Evolutionary conservation across 1,139 yeast genomes (phyloP).

Genomic region (Debaryomycetaceae sp.): DNA sequence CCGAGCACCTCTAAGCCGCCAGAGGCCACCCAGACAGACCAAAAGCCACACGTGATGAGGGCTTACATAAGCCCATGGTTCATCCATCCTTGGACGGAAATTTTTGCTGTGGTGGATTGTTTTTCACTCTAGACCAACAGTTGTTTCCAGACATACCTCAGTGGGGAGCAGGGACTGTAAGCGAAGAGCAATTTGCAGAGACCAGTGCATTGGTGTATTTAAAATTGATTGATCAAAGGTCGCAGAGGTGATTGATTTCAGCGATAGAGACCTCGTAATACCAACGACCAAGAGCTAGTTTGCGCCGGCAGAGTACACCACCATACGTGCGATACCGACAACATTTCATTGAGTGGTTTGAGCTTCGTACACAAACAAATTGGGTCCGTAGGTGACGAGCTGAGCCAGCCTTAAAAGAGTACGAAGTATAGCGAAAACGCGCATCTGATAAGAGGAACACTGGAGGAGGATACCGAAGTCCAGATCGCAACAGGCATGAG

Average conservation of each 20-base stretch:
- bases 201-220: not conserved
- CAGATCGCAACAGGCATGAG: slow-evolving; percentile 5
- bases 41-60: not conserved
- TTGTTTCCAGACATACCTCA: not conserved
- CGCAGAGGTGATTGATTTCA: not conserved
- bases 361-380: too few species aligned
- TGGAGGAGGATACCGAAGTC: too few species aligned
- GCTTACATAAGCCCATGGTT: not conserved
- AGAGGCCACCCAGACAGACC: not conserved
- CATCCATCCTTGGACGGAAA: not conserved
- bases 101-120: not conserved
- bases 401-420: not conserved
- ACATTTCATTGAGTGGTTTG: too few species aligned
- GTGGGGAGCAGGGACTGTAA: not conserved
- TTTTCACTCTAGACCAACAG: not conserved
- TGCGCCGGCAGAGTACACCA: too few species aligned
- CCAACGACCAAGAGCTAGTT: too few species aligned
- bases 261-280: not conserved
- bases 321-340: too few species aligned
- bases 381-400: too few species aligned
- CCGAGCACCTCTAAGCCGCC: not conserved
- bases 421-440: not conserved
- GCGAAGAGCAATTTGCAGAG: not conserved
- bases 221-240: not conserved
- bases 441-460: not conserved